phyloP scores from a whole-genome alignment of 768 basidiomycete species.

The Lactarius sp. region DNA sequence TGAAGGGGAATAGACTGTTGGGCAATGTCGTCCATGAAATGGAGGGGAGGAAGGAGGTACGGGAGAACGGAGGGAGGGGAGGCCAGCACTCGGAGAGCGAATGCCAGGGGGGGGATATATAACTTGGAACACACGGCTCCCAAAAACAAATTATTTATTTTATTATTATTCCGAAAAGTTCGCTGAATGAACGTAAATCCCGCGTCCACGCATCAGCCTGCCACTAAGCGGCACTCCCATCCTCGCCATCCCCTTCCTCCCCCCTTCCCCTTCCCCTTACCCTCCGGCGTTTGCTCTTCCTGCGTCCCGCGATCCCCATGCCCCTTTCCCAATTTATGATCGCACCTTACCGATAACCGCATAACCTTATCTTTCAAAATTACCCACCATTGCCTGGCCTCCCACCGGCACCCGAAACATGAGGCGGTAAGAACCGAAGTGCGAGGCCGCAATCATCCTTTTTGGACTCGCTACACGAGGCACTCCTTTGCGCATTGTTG shows the following conservation, averaged over 20 bases:
- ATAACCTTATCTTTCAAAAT: neutral
- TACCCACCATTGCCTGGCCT: neutral
- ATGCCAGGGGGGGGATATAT: constrained; percentile 32
- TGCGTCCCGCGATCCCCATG: neutral
- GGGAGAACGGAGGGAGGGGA: constrained; percentile 21
- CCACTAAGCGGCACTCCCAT: neutral
- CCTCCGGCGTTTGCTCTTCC: neutral
- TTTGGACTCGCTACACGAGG: constrained; percentile 20
- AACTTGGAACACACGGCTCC: constrained; percentile 35
- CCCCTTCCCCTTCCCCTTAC: neutral
- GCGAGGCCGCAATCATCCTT: constrained; percentile 17
- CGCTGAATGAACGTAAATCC: constrained; percentile 16
- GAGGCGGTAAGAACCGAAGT: constrained; percentile 21
- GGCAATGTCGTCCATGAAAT: constrained; percentile 58
- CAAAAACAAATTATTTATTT: neutral
- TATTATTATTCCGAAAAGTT: neutral
- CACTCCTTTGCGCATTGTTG: neutral
- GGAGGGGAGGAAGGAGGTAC: constrained; percentile 27
- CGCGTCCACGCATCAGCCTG: constrained; percentile 18
- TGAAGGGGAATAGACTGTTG: constrained; percentile 44
- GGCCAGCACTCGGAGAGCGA: constrained; percentile 12
- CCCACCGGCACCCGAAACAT: constrained; percentile 18
- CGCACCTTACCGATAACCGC: constrained; percentile 10
- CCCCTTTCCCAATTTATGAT: constrained; percentile 20
- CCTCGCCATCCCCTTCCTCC: neutral